Conservation (phyloP, 1,284 basidiomycete genomes). For the Rhodofomes roseus region DNA sequence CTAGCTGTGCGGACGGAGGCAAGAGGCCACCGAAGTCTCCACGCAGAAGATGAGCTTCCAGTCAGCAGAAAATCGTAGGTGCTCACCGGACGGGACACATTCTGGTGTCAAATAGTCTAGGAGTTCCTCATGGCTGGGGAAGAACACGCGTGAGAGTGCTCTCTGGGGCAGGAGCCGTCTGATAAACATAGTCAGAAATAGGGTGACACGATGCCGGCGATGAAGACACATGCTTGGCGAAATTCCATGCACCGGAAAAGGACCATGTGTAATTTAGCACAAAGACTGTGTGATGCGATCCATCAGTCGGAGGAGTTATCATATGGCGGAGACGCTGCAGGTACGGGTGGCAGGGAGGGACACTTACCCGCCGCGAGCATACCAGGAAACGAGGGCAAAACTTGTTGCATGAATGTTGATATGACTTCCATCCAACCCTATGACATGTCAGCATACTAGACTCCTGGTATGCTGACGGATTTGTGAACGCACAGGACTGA, state of each 20-base stretch:
- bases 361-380: constrained; percentile 68
- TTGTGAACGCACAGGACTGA: constrained; percentile 48
- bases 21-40: constrained; percentile 62
- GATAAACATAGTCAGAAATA: constrained; percentile 9
- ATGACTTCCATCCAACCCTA: constrained; percentile 57
- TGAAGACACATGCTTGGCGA: constrained; percentile 54
- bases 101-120: constrained; percentile 51
- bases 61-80: background rate
- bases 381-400: constrained; percentile 71
- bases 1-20: constrained; percentile 40
- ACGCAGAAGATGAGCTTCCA: background rate
- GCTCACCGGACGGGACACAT: constrained; percentile 56
- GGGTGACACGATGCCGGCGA: background rate
- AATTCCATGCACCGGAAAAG: constrained; percentile 73
- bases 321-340: background rate
- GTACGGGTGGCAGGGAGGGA: background rate
- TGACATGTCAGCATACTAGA: background rate
- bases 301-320: constrained; percentile 1
- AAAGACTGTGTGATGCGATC: constrained; percentile 45
- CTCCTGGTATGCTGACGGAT: background rate
- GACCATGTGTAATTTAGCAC: constrained; percentile 83
- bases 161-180: constrained; percentile 70
- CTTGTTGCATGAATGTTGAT: constrained; percentile 60
- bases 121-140: constrained; percentile 61
- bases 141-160: constrained; percentile 71